Conservation (phyloP, 352 stramenopile species). For the Phytopythium kandeliae region DNA sequence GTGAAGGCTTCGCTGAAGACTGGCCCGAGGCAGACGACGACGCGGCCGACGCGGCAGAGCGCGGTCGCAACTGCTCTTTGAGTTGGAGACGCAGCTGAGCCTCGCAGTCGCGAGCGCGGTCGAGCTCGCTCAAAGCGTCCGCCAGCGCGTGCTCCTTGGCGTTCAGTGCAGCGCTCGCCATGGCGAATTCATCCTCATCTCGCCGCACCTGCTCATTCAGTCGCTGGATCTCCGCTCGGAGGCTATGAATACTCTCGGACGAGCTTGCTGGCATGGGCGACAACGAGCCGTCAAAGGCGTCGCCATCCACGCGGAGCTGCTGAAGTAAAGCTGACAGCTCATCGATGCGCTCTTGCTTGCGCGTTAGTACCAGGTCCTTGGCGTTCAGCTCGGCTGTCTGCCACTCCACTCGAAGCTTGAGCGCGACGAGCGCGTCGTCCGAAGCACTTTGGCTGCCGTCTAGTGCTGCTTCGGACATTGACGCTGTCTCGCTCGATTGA, state of each 20-base stretch:
- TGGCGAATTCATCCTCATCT: conserved; percentile 64
- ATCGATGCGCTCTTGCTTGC: conserved; percentile 59
- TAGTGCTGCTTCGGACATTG: neutral
- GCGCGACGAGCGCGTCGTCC: conserved; percentile 18
- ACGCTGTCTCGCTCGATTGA: neutral
- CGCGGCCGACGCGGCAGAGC: neutral
- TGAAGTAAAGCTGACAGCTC: conserved; percentile 44
- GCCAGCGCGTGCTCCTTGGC: conserved; percentile 38
- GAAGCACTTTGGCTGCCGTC: neutral
- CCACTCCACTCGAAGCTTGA: conserved; percentile 55
- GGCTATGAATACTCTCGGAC: conserved; percentile 9
- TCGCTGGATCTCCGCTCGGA: conserved; percentile 18
- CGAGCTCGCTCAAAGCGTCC: conserved; percentile 32
- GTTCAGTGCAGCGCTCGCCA: conserved; percentile 48
- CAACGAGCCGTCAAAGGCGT: neutral
- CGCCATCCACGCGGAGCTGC: neutral
- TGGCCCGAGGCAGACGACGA: neutral
- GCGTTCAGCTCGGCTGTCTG: conserved; percentile 60
- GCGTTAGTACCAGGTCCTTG: conserved; percentile 51
- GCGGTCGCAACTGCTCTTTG: conserved; percentile 17
- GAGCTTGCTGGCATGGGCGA: neutral
- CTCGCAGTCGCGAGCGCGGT: conserved; percentile 19
- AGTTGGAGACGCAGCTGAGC: conserved; percentile 37
- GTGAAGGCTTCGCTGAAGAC: neutral
- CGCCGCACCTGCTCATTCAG: conserved; percentile 44